These are phyloP conservation scores for Saccharomycopsis synnaedendra DNA, from an alignment of 805 yeast genomes.

Conservation along the genomic window DNA sequence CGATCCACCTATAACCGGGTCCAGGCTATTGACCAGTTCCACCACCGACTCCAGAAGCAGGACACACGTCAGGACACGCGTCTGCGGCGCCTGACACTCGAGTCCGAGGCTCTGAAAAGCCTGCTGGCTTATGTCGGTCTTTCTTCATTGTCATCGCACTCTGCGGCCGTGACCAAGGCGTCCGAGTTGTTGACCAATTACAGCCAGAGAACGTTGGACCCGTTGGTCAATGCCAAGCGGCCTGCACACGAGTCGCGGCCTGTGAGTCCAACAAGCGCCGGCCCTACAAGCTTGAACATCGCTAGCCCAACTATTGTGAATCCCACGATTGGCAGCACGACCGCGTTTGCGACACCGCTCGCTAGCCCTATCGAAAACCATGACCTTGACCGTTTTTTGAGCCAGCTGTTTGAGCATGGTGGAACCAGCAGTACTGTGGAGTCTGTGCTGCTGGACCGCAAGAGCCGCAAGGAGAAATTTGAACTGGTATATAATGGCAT, in stretches of 20 bases:
- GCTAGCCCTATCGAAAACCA: not conserved
- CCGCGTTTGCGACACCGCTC: not conserved
- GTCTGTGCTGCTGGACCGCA: not conserved
- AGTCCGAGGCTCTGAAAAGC: not conserved
- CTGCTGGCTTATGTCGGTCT: no score
- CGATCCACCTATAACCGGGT: not conserved
- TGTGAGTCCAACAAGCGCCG: not conserved
- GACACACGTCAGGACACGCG: constrained; percentile 1
- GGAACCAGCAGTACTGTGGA: not conserved
- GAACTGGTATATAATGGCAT: not conserved
- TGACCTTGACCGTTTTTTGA: constrained; percentile 6
- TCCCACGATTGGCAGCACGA: not conserved
- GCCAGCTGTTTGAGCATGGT: not conserved
- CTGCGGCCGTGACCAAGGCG: not conserved
- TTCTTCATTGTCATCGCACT: not conserved
- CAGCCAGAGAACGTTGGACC: constrained; percentile 5
- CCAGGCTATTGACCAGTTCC: not conserved
- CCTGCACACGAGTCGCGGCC: not conserved
- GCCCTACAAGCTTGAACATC: not conserved
- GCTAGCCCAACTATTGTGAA: not conserved
- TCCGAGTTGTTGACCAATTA: not conserved
- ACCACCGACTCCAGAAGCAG: not conserved
- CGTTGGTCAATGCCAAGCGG: constrained; percentile 2
- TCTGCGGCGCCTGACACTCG: not conserved
- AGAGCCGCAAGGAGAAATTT: not conserved